phyloP scores from a whole-genome alignment of 176 grass and related monocot genomes.

The Luzula sylvatica region DNA sequence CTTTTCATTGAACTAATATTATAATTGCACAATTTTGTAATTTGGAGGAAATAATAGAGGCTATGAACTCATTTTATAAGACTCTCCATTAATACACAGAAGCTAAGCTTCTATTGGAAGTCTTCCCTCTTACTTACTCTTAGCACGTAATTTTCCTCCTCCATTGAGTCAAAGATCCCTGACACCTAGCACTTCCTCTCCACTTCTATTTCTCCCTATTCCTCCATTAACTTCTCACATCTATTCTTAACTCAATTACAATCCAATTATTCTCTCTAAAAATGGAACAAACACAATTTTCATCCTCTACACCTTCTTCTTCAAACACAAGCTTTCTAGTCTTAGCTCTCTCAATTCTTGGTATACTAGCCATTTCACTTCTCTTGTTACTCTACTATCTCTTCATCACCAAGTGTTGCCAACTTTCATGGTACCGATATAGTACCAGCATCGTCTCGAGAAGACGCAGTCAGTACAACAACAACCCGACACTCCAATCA shows the following conservation, averaged over 20 bases:
- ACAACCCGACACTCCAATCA: not conserved
- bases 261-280: not conserved
- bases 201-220: not conserved
- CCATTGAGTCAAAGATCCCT: slow-evolving; percentile 13
- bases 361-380: slow-evolving; percentile 68
- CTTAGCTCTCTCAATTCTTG: slow-evolving; percentile 57
- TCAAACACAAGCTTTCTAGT: slow-evolving; percentile 47
- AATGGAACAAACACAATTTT: not conserved
- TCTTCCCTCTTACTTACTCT: not conserved
- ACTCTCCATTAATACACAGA: slow-evolving; percentile 4
- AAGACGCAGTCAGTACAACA: not conserved
- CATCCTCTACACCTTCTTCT: slow-evolving; percentile 7
- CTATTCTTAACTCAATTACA: not conserved
- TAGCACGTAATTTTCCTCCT: not conserved
- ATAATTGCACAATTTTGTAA: not conserved
- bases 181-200: slow-evolving; percentile 1
- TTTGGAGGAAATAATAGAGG: not conserved
- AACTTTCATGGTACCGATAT: slow-evolving; percentile 17
- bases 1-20: not conserved
- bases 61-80: not conserved
- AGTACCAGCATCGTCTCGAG: slow-evolving; percentile 17
- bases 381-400: slow-evolving; percentile 82
- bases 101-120: slow-evolving; percentile 7
- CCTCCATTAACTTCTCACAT: not conserved
- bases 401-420: slow-evolving; percentile 66